Percentiles rank a stretch among this genome's conserved stretches.
Conservation (phyloP, 768 basidiomycete species). For the Suillus brevipes region DNA sequence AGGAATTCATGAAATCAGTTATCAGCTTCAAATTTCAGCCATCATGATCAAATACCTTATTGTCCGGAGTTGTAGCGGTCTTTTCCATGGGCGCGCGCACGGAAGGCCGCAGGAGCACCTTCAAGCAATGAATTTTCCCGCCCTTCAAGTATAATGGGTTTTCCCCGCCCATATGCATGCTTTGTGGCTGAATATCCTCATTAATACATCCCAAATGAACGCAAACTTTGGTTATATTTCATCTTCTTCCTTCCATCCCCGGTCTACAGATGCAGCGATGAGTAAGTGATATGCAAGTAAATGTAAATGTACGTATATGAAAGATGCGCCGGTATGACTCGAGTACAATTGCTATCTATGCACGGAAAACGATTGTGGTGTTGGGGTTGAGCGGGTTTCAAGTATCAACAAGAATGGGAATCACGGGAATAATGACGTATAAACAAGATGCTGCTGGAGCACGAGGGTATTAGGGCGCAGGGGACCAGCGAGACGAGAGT, state of each 20-base stretch:
- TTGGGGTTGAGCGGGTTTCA: neutral
- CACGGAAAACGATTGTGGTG: neutral
- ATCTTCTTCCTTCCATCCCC: neutral
- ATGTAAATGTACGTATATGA: slow-evolving; percentile 6
- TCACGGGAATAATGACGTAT: slow-evolving; percentile 2
- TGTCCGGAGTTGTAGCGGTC: slow-evolving; percentile 1
- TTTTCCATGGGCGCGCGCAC: neutral
- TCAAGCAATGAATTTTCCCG: neutral
- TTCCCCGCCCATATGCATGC: too few relatives aligned
- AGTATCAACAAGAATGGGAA: slow-evolving; percentile 1
- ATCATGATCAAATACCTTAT: neutral
- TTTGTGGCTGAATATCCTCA: neutral
- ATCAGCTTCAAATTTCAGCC: neutral
- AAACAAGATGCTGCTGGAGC: neutral
- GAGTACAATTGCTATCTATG: slow-evolving; percentile 9
- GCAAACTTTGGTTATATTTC: slow-evolving; percentile 1
- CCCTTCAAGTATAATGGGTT: too few relatives aligned
- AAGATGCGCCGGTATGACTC: neutral
- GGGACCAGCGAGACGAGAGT: neutral
- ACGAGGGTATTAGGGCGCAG: slow-evolving; percentile 1
- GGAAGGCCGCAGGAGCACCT: neutral
- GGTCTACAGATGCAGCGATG: neutral
- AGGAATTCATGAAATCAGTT: neutral
- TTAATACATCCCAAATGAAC: neutral
- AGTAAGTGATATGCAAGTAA: slow-evolving; percentile 5